Conservation (phyloP, 148 eudicot genomes). For the Linanthus parryae region DNA sequence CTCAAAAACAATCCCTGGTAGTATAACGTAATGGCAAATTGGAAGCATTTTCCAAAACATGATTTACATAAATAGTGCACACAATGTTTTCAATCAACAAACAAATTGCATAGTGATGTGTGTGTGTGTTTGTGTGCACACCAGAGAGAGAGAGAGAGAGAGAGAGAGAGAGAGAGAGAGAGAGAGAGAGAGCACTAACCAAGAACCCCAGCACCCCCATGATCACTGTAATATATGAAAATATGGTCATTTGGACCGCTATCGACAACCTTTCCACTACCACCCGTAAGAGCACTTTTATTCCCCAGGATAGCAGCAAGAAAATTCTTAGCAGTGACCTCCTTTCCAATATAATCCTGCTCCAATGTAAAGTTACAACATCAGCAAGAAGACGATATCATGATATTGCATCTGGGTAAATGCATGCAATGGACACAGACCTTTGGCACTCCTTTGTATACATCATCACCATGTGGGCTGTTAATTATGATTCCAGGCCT, state of each 20-base stretch:
- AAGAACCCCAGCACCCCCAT: conserved; percentile 63
- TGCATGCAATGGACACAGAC: conserved; percentile 17
- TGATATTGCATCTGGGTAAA: background rate
- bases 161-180: background rate
- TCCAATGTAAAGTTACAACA: conserved; percentile 3
- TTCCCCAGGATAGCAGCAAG: conserved; percentile 66
- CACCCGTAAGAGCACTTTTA: conserved; percentile 63
- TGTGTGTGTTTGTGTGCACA: too few species aligned
- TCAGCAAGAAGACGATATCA: conserved; percentile 1
- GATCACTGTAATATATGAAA: conserved; percentile 67
- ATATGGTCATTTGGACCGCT: conserved; percentile 77
- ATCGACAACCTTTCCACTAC: conserved; percentile 69
- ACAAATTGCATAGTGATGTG: too few species aligned
- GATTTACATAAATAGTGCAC: too few species aligned
- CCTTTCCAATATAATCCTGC: conserved; percentile 65
- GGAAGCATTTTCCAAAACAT: too few species aligned
- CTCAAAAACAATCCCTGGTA: too few species aligned
- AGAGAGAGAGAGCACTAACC: conserved; percentile 33
- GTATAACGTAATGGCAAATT: too few species aligned
- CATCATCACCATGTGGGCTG: conserved; percentile 55
- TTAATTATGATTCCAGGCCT: conserved; percentile 59
- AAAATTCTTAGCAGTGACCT: conserved; percentile 47
- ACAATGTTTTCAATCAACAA: too few species aligned
- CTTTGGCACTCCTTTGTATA: conserved; percentile 76
- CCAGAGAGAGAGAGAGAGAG: too few species aligned